Evolutionary conservation across 345 rosid species (phyloP), one percentile per base, ranked within the genome.

Genomic region (Boechera stricta): DNA sequence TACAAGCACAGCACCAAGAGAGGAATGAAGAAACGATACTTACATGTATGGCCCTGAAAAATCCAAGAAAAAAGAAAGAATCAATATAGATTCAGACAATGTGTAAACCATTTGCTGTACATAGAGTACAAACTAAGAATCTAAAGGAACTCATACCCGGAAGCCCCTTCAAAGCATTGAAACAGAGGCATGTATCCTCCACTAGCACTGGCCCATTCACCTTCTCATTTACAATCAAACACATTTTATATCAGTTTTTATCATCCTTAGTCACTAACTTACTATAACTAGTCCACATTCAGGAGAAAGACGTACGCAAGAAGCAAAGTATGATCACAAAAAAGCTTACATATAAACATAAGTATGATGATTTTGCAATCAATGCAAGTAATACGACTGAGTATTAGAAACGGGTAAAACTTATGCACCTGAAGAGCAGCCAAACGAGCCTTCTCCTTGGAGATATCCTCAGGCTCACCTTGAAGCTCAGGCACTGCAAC

Each of bases 31-130:
- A 42, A 67, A 47, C 48, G 48, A 47, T 76, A 83, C 97, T 92
- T 89, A 95, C 99, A 95, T 82, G 83, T 95, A 91, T 33, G 99
- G 98, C 79, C 99, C 98, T 94, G 95, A 87, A 87, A 84, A 52
- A 55, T 2, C 52, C 21, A 64, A 83, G 57, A 67, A 51, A 58
- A 48, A 75, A 9, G 18, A 57, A 3, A 18, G 8, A 57, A 28
- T 29, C 47, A 69, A 33, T 2, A 28, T 21, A 21, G 52, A 80
- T 31, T 36, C 5, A 64, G 52, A 49, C 5, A 36, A 3, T 35
- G 48, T 41, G 58, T 63, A 51, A 38, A 36, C 5, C 39, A 65
- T 48, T 31, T 71, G 5, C 5, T 55, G 26, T 29, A 56, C 31
- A 35, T 4, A n/a, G 4, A 21, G 72, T 35, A 45, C 4, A 36